These are phyloP conservation scores for Craspedostauros australis DNA, from an alignment of 108 stramenopile genomes.

Conservation along the genomic window DNA sequence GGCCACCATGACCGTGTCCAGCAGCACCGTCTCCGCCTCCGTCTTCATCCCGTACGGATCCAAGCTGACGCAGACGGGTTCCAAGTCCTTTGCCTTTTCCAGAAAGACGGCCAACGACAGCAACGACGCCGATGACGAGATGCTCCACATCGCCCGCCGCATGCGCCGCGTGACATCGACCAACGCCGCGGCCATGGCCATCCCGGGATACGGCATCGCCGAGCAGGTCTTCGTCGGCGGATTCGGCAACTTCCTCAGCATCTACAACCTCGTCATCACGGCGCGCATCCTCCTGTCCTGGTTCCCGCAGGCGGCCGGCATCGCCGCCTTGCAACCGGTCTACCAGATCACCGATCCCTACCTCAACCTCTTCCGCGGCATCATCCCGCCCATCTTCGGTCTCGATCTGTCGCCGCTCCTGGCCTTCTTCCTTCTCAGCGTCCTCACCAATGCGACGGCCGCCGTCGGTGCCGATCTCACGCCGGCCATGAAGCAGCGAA, in stretches of 20 bases:
- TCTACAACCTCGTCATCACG: slow-evolving; percentile 90
- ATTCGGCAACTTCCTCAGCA: slow-evolving; percentile 72
- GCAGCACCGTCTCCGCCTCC: slow-evolving; percentile 28
- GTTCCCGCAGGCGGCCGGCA: slow-evolving; percentile 74
- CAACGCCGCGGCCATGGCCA: slow-evolving; percentile 71
- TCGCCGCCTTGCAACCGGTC: slow-evolving; percentile 69
- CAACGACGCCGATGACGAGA: not conserved
- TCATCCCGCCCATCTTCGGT: slow-evolving; percentile 81
- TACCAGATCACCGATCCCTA: slow-evolving; percentile 89
- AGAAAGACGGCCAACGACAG: not conserved
- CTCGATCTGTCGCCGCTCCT: slow-evolving; percentile 77
- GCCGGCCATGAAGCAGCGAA: slow-evolving; percentile 13
- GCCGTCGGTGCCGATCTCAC: slow-evolving; percentile 49
- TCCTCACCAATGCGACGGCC: slow-evolving; percentile 47
- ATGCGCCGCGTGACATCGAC: slow-evolving; percentile 11
- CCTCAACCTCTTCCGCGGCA: slow-evolving; percentile 81
- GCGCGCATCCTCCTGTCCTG: slow-evolving; percentile 83
- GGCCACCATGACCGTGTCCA: not conserved
- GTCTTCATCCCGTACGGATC: slow-evolving; percentile 28
- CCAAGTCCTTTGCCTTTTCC: not conserved
- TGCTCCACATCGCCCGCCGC: slow-evolving; percentile 5
- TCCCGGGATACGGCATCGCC: slow-evolving; percentile 77
- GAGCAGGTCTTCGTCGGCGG: slow-evolving; percentile 84
- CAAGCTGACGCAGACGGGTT: slow-evolving; percentile 4
- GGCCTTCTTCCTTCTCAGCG: slow-evolving; percentile 61